A percentile compares a stretch with the other conserved stretches of the same genome.
Evolutionary conservation across 2,329 filamentous ascomycete genomes (phyloP).

Genomic region (Diplocarpon mali): DNA sequence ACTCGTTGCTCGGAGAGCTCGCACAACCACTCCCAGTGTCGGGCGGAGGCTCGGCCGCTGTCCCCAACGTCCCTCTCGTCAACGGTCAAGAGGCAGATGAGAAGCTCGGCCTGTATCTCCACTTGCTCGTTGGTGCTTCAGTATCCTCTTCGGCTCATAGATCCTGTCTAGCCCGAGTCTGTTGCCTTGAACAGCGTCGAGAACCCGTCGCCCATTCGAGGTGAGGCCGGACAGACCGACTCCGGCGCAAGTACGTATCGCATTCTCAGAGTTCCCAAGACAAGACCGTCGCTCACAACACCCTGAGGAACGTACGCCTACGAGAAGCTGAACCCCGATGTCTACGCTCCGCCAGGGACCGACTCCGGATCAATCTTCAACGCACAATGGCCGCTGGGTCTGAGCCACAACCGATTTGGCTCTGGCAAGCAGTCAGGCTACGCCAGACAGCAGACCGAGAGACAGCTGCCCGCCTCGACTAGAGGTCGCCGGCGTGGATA

Average conservation of each 20-base stretch:
- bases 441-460: slow-evolving; percentile 45
- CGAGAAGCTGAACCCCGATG: slow-evolving; percentile 43
- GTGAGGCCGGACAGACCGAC: slow-evolving; percentile 36
- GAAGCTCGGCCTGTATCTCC: slow-evolving; percentile 39
- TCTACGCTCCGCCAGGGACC: slow-evolving; percentile 41
- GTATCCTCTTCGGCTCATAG: no score
- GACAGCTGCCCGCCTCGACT: slow-evolving; percentile 36
- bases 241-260: slow-evolving; percentile 32
- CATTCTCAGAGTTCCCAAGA: no score
- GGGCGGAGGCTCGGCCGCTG: slow-evolving; percentile 31
- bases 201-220: slow-evolving; percentile 44
- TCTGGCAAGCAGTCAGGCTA: slow-evolving; percentile 34
- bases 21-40: slow-evolving; percentile 30
- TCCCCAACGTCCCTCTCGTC: slow-evolving; percentile 33
- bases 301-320: slow-evolving; percentile 38
- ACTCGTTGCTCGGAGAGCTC: slow-evolving; percentile 32
- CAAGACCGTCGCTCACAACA: no score
- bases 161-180: no score
- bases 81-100: slow-evolving; percentile 39
- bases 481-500: slow-evolving; percentile 47
- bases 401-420: slow-evolving; percentile 36
- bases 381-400: slow-evolving; percentile 43
- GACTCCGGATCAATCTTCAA: slow-evolving; percentile 38
- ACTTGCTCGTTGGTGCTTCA: no score
- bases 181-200: slow-evolving; percentile 36